A percentile compares a stretch with the other conserved stretches of the same genome.
phyloP scores from a whole-genome alignment of 2,329 filamentous ascomycete species.

The Neofusicoccum sp. region DNA sequence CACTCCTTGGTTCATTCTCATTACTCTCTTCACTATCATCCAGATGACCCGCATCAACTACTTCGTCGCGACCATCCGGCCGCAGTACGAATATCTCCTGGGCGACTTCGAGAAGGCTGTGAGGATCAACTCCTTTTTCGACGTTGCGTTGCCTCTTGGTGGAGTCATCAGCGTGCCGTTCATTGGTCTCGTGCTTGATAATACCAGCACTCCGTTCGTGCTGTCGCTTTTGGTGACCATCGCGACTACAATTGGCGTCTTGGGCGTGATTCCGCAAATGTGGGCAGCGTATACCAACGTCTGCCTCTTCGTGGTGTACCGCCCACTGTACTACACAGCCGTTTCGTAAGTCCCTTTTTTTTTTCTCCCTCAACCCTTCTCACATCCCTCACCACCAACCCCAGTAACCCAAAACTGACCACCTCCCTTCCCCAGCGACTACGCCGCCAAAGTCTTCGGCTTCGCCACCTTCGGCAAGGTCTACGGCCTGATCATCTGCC shows the following conservation, averaged over 20 bases:
- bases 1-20: constrained; percentile 82
- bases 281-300: constrained; percentile 78
- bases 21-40: constrained; percentile 73
- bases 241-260: constrained; percentile 73
- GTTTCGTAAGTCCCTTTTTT: constrained; percentile 60
- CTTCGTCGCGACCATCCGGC: constrained; percentile 83
- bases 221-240: constrained; percentile 69
- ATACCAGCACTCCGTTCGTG: constrained; percentile 71
- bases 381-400: background rate
- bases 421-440: constrained; percentile 58
- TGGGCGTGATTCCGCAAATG: constrained; percentile 71
- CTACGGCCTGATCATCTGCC: constrained; percentile 87
- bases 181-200: constrained; percentile 79
- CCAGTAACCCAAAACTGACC: constrained; percentile 16
- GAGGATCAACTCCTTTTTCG: constrained; percentile 81
- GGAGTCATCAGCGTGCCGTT: constrained; percentile 86
- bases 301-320: constrained; percentile 78
- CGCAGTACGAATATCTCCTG: constrained; percentile 80
- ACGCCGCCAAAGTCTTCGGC: constrained; percentile 87
- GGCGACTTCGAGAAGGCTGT: constrained; percentile 62
- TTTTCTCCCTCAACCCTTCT: background rate
- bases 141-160: constrained; percentile 79
- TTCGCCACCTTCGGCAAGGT: constrained; percentile 90
- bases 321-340: constrained; percentile 88
- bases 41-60: constrained; percentile 82